phyloP scores from a whole-genome alignment of 2,329 filamentous ascomycete species.

The Thielaviopsis euricoi region DNA sequence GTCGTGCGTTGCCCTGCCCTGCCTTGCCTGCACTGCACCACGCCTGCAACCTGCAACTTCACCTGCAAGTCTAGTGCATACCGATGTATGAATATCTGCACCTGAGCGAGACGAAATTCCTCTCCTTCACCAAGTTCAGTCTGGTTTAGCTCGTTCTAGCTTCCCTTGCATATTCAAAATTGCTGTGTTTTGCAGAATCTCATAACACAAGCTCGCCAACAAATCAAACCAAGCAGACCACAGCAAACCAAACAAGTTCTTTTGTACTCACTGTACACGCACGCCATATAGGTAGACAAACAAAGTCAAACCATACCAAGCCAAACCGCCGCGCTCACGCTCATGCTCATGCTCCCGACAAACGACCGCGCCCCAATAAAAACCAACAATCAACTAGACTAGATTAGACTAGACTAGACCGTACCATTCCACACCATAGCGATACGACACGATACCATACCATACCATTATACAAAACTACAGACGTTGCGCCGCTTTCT shows the following conservation, averaged over 20 bases:
- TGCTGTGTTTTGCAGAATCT: neutral
- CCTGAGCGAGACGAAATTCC: neutral
- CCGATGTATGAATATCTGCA: neutral
- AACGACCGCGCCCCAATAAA: neutral
- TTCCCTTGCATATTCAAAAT: neutral
- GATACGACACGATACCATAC: neutral
- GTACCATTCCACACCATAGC: neutral
- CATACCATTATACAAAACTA: too few species aligned
- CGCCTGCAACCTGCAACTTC: neutral
- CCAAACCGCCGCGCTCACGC: too few species aligned
- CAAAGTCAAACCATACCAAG: too few species aligned
- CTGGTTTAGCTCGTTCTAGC: neutral
- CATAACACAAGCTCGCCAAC: neutral
- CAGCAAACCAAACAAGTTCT: too few species aligned
- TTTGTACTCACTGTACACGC: neutral
- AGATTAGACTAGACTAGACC: too few species aligned
- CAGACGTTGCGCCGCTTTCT: neutral
- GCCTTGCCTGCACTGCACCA: too few species aligned
- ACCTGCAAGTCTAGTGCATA: neutral
- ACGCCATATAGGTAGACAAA: neutral
- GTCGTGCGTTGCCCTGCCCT: too few species aligned
- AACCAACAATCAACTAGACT: too few species aligned
- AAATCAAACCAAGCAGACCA: neutral
- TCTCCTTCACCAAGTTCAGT: neutral
- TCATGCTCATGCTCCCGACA: neutral